Conservation (phyloP, 345 rosid species). For the Tarenaya hassleriana region DNA sequence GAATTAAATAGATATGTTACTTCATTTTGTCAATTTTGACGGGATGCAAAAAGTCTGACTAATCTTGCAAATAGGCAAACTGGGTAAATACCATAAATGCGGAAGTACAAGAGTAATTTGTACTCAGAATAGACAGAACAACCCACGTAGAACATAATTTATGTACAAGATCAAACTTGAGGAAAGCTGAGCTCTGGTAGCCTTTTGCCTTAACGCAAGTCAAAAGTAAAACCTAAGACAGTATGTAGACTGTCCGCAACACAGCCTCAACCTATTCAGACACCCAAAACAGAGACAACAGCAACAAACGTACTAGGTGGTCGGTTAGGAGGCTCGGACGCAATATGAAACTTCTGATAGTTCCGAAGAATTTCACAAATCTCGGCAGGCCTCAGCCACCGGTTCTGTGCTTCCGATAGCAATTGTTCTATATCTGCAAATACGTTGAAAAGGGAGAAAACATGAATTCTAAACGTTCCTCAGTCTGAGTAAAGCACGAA, state of each 20-base stretch:
- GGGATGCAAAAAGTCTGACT: too few species aligned
- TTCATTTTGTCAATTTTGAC: too few species aligned
- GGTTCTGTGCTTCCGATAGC: constrained; percentile 66
- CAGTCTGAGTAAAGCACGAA: neutral
- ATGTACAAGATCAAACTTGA: neutral
- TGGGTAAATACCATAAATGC: neutral
- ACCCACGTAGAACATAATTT: constrained; percentile 2
- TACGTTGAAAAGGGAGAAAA: constrained; percentile 6
- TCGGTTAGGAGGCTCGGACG: constrained; percentile 64
- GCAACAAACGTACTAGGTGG: constrained; percentile 65
- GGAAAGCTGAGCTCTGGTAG: too few species aligned
- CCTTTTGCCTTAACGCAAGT: neutral
- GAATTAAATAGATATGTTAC: neutral
- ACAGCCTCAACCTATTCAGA: neutral
- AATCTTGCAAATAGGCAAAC: neutral
- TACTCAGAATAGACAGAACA: constrained; percentile 2
- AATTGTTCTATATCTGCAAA: constrained; percentile 38
- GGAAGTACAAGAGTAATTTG: constrained; percentile 2
- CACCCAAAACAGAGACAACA: neutral
- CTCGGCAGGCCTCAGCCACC: constrained; percentile 97
- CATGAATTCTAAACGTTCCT: constrained; percentile 1
- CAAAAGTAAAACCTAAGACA: neutral
- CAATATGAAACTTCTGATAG: constrained; percentile 66
- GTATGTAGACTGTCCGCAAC: constrained; percentile 1
- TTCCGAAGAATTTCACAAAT: constrained; percentile 88